Evolutionary conservation across 495 filamentous ascomycete species (phyloP).

Genomic region (Tuber calosporum): DNA sequence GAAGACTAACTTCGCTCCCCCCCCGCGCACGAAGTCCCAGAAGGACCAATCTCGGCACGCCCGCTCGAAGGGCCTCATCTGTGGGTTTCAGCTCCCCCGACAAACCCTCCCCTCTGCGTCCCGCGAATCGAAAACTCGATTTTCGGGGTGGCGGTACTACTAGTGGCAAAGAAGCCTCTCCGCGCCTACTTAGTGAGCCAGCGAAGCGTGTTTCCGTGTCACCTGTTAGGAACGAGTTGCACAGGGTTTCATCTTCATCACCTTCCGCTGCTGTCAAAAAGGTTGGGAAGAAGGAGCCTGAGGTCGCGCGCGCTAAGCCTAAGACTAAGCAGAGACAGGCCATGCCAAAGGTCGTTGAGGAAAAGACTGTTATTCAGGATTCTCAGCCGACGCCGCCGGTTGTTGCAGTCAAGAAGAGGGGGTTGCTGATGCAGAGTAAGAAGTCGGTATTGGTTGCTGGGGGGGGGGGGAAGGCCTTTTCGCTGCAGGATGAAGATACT

Average conservation of each 20-base stretch:
- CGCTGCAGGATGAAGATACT: slow-evolving; percentile 18
- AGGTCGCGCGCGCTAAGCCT: slow-evolving; percentile 3
- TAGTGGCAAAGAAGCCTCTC: slow-evolving; percentile 7
- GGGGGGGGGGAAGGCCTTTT: slow-evolving; percentile 25
- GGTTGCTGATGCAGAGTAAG: slow-evolving; percentile 25
- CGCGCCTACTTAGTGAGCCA: not conserved
- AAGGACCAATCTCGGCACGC: slow-evolving; percentile 53
- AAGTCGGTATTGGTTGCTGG: slow-evolving; percentile 3
- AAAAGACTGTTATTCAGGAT: slow-evolving; percentile 10
- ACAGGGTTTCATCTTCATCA: slow-evolving; percentile 4
- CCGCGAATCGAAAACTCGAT: slow-evolving; percentile 11
- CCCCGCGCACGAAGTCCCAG: slow-evolving; percentile 50
- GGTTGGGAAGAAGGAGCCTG: slow-evolving; percentile 5
- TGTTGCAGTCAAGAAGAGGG: slow-evolving; percentile 20
- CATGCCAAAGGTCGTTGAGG: slow-evolving; percentile 23
- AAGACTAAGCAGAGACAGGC: slow-evolving; percentile 15
- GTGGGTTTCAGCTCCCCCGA: slow-evolving; percentile 46
- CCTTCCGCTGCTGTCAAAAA: slow-evolving; percentile 3
- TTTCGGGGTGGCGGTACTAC: slow-evolving; percentile 7
- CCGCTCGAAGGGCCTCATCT: slow-evolving; percentile 49
- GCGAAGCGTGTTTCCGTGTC: not conserved
- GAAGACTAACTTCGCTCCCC: slow-evolving; percentile 45
- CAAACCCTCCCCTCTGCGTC: slow-evolving; percentile 21
- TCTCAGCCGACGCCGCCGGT: slow-evolving; percentile 13
- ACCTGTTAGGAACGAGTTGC: not conserved